Percentiles rank a stretch among this genome's conserved stretches.
Evolutionary conservation across 2,329 filamentous ascomycete genomes (phyloP).

Genomic region (Fonsecaea multimorphosa): DNA sequence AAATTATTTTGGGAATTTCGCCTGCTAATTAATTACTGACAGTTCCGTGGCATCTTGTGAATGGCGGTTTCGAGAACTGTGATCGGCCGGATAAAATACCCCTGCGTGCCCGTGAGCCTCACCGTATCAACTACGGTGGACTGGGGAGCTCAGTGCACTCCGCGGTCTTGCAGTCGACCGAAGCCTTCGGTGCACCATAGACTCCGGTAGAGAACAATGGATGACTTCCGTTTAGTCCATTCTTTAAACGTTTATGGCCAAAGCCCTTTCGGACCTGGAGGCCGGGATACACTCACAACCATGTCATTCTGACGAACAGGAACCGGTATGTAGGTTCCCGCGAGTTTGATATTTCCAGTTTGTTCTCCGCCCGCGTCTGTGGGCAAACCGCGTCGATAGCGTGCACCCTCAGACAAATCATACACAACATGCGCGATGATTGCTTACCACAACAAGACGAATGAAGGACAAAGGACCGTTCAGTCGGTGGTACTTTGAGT

Average conservation of each 20-base stretch:
- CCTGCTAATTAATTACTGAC: neutral
- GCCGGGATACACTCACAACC: neutral
- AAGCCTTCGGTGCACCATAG: neutral
- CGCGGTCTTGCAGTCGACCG: neutral
- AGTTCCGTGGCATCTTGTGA: neutral
- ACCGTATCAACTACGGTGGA: neutral
- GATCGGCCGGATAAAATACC: neutral
- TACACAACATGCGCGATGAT: neutral
- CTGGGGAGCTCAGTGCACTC: neutral
- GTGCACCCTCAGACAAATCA: neutral
- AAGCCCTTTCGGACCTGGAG: neutral
- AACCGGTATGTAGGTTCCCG: neutral
- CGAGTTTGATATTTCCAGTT: too few relatives aligned
- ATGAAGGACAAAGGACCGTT: neutral
- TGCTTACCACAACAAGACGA: neutral
- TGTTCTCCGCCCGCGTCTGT: too few relatives aligned
- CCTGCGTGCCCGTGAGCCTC: neutral
- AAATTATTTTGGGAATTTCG: constrained; percentile 9
- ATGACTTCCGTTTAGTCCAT: too few relatives aligned
- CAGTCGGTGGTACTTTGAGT: neutral
- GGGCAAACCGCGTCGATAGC: too few relatives aligned
- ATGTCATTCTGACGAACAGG: neutral
- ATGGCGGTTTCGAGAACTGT: neutral
- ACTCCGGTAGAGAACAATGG: too few relatives aligned
- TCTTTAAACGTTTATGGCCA: neutral